A percentile compares a stretch with the other conserved stretches of the same genome.
These are phyloP conservation scores for Alectoria sarmentosa DNA, from an alignment of 495 filamentous ascomycete species.

Conservation along the genomic window DNA sequence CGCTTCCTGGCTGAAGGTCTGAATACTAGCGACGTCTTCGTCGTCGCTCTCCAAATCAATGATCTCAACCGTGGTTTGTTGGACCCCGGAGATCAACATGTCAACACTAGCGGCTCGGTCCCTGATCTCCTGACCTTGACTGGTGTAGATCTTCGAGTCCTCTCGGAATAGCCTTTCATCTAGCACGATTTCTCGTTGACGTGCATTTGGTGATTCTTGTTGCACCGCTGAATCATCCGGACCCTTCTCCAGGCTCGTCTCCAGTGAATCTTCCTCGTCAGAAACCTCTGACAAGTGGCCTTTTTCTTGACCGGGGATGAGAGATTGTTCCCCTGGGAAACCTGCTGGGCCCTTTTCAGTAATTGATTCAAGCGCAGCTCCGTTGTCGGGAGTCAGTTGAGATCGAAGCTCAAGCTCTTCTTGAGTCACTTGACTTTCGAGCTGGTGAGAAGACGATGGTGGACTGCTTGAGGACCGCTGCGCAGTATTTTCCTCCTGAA, in stretches of 20 bases:
- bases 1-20: not conserved
- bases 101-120: too few species aligned
- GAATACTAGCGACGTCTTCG: slow-evolving; percentile 2
- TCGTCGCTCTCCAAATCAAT: slow-evolving; percentile 22
- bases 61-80: slow-evolving; percentile 11
- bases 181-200: not conserved
- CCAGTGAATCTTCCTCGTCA: not conserved
- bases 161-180: not conserved
- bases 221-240: not conserved
- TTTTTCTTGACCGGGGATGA: not conserved
- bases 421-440: not conserved
- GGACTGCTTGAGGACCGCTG: not conserved
- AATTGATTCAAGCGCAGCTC: not conserved
- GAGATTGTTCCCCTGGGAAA: not conserved
- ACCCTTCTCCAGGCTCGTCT: not conserved
- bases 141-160: not conserved
- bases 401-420: not conserved
- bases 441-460: not conserved
- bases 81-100: not conserved
- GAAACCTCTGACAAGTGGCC: not conserved
- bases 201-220: not conserved
- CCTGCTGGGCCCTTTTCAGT: not conserved
- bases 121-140: not conserved
- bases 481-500: not conserved
- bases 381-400: not conserved